Evolutionary conservation across 176 grass and related monocot species (phyloP), one percentile per base, ranked within the genome.

Genomic region (Carex myosuroides): DNA sequence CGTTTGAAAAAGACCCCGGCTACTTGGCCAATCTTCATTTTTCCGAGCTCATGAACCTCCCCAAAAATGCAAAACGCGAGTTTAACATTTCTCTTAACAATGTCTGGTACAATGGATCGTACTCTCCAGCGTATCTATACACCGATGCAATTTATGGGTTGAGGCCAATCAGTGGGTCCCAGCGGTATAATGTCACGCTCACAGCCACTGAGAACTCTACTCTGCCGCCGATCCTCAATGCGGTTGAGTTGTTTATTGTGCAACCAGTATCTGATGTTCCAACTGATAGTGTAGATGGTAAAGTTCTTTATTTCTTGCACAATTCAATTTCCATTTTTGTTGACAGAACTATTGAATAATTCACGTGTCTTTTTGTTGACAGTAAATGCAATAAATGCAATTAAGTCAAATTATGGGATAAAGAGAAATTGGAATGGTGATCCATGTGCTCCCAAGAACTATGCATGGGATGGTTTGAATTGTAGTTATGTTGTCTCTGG

Each of bases 371-470:
- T 29, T 67, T 67, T 67, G 1, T 1, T 89, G 81, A 26, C 85
- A 95, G 93, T 63, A 18, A 82, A 85, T 86, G 90, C 90, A n/a
- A 91, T 95, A 4, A 83, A n/a, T 85, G 74, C 54, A 30, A 88
- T 92, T 60, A 91, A 86, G 85, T 79, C 9, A 6, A 69, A 60
- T 6, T 95, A 95, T 58, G 21, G 81, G 21, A 16, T 90, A 6
- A 62, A 78, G 59, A 90, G 64, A 71, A 90, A 83, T 32, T 94
- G 92, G 88, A 67, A 70, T 84, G 92, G 90, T 30, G 92, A 94
- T 17, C 92, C 92, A 0, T 94, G 92, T 9, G 69, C 30, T 83
- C 90, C 92, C 0, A 84, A 88, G 60, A 55, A 3, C 48, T 67
- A 88, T 57, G 71, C 84, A 1, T 94, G 93, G 93, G 89, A 91